Evolutionary conservation across 1,139 yeast genomes (phyloP).

Genomic region (Yamadazyma spencermartinsiae): DNA sequence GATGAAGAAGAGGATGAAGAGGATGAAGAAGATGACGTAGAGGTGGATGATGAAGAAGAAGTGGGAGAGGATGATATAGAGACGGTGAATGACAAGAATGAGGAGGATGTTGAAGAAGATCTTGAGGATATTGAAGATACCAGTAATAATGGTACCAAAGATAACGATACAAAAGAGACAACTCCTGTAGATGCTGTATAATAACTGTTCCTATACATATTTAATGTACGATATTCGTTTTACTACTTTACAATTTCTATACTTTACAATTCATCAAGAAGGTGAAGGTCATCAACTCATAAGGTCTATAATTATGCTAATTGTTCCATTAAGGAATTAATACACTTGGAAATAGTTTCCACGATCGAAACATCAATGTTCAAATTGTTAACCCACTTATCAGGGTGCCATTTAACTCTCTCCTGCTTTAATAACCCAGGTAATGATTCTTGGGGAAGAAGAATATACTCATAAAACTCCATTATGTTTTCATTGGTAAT

Average conservation of each 20-base stretch:
- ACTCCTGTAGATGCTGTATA: constrained; percentile 14
- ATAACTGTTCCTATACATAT: constrained; percentile 9
- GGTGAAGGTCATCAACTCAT: constrained; percentile 1
- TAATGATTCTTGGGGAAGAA: constrained; percentile 13
- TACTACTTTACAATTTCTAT: too few species aligned
- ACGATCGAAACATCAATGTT: constrained; percentile 26
- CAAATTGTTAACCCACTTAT: constrained; percentile 40
- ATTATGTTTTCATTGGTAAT: constrained; percentile 25
- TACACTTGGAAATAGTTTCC: constrained; percentile 21
- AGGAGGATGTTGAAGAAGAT: constrained; percentile 32
- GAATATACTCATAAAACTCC: constrained; percentile 26
- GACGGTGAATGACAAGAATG: constrained; percentile 18
- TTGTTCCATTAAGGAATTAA: constrained; percentile 8
- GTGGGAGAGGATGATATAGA: constrained; percentile 46
- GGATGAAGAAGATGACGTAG: too few species aligned
- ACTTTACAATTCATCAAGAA: constrained; percentile 27
- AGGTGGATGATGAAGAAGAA: constrained; percentile 51
- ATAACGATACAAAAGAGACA: constrained; percentile 5
- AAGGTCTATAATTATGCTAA: background rate
- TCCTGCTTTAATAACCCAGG: constrained; percentile 44
- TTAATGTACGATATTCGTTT: constrained; percentile 4
- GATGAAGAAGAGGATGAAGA: constrained; percentile 62
- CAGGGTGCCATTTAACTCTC: constrained; percentile 72
- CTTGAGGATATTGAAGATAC: constrained; percentile 14
- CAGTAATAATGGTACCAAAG: constrained; percentile 6